These are phyloP conservation scores for Sporothrix brasiliensis DNA, from an alignment of 2,329 filamentous ascomycete genomes.

Conservation along the genomic window DNA sequence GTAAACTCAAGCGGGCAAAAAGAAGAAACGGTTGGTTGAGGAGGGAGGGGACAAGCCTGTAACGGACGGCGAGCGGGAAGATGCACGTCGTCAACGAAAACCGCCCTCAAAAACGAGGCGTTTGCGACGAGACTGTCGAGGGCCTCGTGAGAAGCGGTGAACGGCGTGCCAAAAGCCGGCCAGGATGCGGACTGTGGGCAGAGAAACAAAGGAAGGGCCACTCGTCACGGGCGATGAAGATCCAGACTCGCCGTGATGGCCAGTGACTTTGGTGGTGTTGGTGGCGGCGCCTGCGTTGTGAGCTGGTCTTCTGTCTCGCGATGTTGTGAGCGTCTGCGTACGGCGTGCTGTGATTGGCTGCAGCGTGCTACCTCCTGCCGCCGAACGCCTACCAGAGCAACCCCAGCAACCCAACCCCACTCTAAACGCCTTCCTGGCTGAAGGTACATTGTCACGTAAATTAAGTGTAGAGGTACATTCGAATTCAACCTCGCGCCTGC, in stretches of 20 bases:
- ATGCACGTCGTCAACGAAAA: neutral
- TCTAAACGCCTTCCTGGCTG: conserved; percentile 22
- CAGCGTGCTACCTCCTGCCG: conserved; percentile 33
- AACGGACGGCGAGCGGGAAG: neutral
- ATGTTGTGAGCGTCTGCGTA: conserved; percentile 47
- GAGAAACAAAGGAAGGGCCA: conserved; percentile 1
- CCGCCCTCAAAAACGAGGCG: neutral
- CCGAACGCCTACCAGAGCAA: conserved; percentile 45
- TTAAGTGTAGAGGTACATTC: conserved; percentile 2
- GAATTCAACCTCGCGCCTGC: neutral
- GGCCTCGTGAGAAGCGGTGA: conserved; percentile 13
- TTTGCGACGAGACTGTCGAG: neutral
- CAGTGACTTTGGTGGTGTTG: conserved; percentile 27
- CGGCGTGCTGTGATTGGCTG: conserved; percentile 45
- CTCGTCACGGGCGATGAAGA: conserved; percentile 6
- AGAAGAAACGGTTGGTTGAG: neutral
- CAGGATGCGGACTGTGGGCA: neutral
- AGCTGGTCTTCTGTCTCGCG: conserved; percentile 39
- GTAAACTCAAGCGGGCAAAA: neutral
- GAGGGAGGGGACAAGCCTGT: neutral
- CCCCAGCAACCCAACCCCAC: conserved; percentile 39
- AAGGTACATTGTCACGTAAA: neutral
- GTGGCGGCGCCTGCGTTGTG: conserved; percentile 17
- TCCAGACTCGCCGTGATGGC: conserved; percentile 18
- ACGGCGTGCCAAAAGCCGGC: conserved; percentile 16